Conservation (phyloP, 495 filamentous ascomycete species). For the Neurospora hispaniola region DNA sequence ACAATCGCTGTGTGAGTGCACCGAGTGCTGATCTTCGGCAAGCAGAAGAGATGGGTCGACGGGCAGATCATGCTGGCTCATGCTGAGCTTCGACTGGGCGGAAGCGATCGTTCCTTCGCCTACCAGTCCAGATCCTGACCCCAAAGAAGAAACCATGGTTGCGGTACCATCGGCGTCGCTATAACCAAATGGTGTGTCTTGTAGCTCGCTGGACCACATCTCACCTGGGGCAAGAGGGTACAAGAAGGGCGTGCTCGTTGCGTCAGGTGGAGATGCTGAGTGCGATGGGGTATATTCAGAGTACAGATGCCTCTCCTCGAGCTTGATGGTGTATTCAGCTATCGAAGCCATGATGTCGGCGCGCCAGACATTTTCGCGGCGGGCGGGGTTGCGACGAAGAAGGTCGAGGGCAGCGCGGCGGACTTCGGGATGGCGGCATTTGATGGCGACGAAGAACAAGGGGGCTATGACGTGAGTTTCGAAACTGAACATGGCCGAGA, state of each 20-base stretch:
- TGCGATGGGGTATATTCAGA: conserved; percentile 5
- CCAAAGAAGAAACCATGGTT: neutral
- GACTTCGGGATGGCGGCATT: conserved; percentile 36
- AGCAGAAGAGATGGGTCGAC: conserved; percentile 19
- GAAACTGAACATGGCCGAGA: conserved; percentile 33
- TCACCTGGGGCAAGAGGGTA: conserved; percentile 2
- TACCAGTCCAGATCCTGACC: neutral
- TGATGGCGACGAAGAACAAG: conserved; percentile 39
- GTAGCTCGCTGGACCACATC: conserved; percentile 7
- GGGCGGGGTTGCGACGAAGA: conserved; percentile 22
- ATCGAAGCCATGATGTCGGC: conserved; percentile 25
- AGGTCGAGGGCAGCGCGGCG: conserved; percentile 32
- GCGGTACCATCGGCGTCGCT: neutral
- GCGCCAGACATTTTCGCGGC: conserved; percentile 32
- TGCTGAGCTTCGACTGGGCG: neutral
- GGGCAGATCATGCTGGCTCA: conserved; percentile 8
- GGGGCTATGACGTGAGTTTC: conserved; percentile 41
- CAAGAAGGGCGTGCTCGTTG: conserved; percentile 1
- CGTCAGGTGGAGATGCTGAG: conserved; percentile 6
- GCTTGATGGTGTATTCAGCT: conserved; percentile 19
- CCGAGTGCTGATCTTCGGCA: conserved; percentile 8
- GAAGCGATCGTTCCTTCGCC: neutral
- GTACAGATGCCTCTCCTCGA: conserved; percentile 23
- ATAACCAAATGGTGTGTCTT: conserved; percentile 4
- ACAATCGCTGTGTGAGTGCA: conserved; percentile 13